A percentile compares a stretch with the other conserved stretches of the same genome.
Evolutionary conservation across 2,329 filamentous ascomycete genomes (phyloP).

Genomic region (Neoascochyta sp.): DNA sequence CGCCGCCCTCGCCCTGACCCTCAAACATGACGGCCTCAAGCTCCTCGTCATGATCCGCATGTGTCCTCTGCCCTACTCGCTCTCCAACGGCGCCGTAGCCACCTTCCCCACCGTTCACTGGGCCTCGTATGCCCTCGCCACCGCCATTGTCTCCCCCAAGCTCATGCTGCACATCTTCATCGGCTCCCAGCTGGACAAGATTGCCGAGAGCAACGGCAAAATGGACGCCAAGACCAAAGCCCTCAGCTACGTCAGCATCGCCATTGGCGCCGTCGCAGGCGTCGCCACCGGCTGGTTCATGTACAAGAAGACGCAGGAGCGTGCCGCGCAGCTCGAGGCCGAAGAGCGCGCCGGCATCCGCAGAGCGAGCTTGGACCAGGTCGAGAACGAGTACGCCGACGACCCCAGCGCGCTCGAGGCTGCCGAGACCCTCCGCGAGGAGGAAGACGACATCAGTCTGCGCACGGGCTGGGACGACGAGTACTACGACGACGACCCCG

Average conservation of each 20-base stretch:
- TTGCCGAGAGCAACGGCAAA: slow-evolving; percentile 77
- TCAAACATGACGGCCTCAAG: slow-evolving; percentile 85
- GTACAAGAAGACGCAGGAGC: slow-evolving; percentile 59
- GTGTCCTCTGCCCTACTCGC: slow-evolving; percentile 86
- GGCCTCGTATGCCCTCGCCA: slow-evolving; percentile 73
- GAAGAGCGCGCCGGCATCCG: slow-evolving; percentile 42
- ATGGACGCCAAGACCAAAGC: slow-evolving; percentile 77
- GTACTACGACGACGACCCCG: slow-evolving; percentile 44
- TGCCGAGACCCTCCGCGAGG: slow-evolving; percentile 42
- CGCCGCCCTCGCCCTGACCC: slow-evolving; percentile 78
- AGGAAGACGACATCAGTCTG: slow-evolving; percentile 51
- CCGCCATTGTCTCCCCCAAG: slow-evolving; percentile 78
- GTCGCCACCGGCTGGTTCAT: slow-evolving; percentile 77
- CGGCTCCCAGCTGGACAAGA: slow-evolving; percentile 72
- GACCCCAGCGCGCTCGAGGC: slow-evolving; percentile 45
- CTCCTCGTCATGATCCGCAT: slow-evolving; percentile 88
- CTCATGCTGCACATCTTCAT: slow-evolving; percentile 91
- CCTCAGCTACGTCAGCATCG: slow-evolving; percentile 80
- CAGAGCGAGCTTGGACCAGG: slow-evolving; percentile 29
- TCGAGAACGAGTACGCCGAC: slow-evolving; percentile 43
- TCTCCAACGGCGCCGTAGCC: slow-evolving; percentile 90
- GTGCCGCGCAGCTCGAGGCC: slow-evolving; percentile 49
- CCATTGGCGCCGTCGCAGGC: slow-evolving; percentile 67
- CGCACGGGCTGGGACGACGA: slow-evolving; percentile 48
- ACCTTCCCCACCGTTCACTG: slow-evolving; percentile 87